Conservation (phyloP, 352 stramenopile species). For the Pythium coloratum region DNA sequence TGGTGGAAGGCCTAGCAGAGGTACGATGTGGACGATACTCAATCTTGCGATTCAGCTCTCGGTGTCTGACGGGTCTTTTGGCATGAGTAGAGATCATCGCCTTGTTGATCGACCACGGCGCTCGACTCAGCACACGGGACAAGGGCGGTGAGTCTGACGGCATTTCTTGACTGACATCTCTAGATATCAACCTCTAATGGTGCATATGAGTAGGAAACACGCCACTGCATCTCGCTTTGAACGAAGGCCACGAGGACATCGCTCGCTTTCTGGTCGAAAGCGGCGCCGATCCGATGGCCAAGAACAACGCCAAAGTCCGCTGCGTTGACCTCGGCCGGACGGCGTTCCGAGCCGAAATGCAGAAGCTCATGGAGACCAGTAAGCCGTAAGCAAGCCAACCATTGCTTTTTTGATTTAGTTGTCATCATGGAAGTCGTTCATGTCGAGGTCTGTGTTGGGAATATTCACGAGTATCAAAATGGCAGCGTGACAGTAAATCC, state of each 20-base stretch:
- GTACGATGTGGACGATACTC: conserved; percentile 22
- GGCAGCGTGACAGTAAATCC: conserved; percentile 59
- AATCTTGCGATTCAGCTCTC: not conserved
- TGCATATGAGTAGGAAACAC: conserved; percentile 47
- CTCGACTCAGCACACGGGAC: conserved; percentile 54
- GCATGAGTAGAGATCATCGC: conserved; percentile 44
- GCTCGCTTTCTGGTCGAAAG: conserved; percentile 58
- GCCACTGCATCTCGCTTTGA: conserved; percentile 63
- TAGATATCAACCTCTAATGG: not conserved
- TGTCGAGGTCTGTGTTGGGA: conserved; percentile 44
- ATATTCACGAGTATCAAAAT: conserved; percentile 73
- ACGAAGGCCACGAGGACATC: conserved; percentile 63
- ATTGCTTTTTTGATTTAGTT: conserved; percentile 2
- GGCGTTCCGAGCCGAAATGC: conserved; percentile 50
- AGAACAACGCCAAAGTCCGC: conserved; percentile 58
- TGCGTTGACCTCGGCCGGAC: conserved; percentile 54
- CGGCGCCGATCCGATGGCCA: conserved; percentile 49
- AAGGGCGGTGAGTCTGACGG: conserved; percentile 28
- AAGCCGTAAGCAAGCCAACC: not conserved
- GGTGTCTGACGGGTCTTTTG: not conserved
- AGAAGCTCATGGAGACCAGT: conserved; percentile 11
- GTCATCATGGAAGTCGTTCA: conserved; percentile 37
- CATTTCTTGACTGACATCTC: not conserved
- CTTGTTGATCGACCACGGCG: conserved; percentile 62
- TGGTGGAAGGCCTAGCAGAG: conserved; percentile 51